phyloP scores from a whole-genome alignment of 1,139 yeast species.

The Candida sp. region DNA sequence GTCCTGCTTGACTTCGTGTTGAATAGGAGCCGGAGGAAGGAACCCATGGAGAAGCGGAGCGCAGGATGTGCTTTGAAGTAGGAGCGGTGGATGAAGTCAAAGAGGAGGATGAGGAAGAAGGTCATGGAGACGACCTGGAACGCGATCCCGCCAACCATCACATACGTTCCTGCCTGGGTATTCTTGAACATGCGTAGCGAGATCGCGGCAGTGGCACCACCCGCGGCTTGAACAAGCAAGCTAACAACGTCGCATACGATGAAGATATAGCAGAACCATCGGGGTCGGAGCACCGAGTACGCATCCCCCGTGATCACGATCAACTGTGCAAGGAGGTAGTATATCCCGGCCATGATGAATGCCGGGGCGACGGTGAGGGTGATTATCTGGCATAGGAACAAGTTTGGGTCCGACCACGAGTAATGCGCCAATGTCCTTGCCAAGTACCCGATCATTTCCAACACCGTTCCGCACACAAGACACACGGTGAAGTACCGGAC shows the following conservation, averaged over 20 bases:
- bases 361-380: constrained; percentile 43
- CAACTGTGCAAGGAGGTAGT: constrained; percentile 38
- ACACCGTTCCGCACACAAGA: constrained; percentile 59
- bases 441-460: constrained; percentile 75
- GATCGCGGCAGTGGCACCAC: constrained; percentile 40
- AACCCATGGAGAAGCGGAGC: constrained; percentile 7
- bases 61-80: constrained; percentile 20
- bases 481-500: constrained; percentile 78
- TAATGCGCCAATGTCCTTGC: constrained; percentile 56
- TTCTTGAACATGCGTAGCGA: constrained; percentile 20
- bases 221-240: constrained; percentile 39
- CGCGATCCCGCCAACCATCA: constrained; percentile 44
- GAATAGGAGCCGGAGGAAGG: constrained; percentile 22
- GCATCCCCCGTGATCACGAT: constrained; percentile 32
- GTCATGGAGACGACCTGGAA: constrained; percentile 44
- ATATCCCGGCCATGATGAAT: constrained; percentile 44
- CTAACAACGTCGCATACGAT: constrained; percentile 36
- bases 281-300: constrained; percentile 31
- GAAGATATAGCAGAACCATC: constrained; percentile 40
- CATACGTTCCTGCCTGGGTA: constrained; percentile 29
- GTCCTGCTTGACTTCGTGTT: constrained; percentile 23
- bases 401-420: constrained; percentile 24
- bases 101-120: constrained; percentile 29
- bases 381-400: constrained; percentile 37
- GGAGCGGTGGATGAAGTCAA: constrained; percentile 28